Evolutionary conservation across 2,329 filamentous ascomycete species (phyloP).

Genomic region (Cyphellophora attinorum): DNA sequence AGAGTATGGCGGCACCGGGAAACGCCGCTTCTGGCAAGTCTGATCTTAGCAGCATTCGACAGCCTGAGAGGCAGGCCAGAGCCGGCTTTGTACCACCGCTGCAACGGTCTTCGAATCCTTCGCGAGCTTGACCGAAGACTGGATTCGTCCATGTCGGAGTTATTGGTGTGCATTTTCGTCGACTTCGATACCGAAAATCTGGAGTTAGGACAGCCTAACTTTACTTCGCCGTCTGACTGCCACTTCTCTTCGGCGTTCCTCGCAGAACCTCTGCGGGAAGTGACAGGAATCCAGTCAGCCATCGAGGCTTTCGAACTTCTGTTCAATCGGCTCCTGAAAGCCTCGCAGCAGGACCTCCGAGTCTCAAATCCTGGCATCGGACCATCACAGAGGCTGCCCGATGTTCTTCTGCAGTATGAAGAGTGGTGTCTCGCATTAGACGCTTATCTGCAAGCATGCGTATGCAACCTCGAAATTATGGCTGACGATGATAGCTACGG

Average conservation of each 20-base stretch:
- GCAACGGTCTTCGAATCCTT: not conserved
- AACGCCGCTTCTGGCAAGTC: not conserved
- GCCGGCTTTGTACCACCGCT: not conserved
- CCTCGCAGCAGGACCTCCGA: not conserved
- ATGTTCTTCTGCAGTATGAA: not conserved
- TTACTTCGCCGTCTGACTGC: not conserved
- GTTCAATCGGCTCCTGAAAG: not conserved
- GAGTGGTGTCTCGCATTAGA: not conserved
- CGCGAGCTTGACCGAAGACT: not conserved
- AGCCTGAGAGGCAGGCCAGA: not conserved
- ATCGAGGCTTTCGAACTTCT: not conserved
- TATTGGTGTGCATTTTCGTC: not conserved
- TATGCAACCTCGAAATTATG: not conserved
- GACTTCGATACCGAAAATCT: slow-evolving; percentile 1
- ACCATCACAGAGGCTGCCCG: not conserved
- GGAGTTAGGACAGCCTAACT: not conserved
- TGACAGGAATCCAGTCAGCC: not conserved
- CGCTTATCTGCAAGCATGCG: not conserved
- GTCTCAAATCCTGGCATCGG: not conserved
- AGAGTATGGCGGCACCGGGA: not conserved
- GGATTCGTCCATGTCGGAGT: not conserved
- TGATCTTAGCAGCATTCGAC: not conserved
- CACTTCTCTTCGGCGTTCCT: not conserved
- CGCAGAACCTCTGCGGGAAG: not conserved
- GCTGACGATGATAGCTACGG: not conserved